phyloP scores from a whole-genome alignment of 495 filamentous ascomycete genomes.

The Pseudomonodictys pantanalensis region DNA sequence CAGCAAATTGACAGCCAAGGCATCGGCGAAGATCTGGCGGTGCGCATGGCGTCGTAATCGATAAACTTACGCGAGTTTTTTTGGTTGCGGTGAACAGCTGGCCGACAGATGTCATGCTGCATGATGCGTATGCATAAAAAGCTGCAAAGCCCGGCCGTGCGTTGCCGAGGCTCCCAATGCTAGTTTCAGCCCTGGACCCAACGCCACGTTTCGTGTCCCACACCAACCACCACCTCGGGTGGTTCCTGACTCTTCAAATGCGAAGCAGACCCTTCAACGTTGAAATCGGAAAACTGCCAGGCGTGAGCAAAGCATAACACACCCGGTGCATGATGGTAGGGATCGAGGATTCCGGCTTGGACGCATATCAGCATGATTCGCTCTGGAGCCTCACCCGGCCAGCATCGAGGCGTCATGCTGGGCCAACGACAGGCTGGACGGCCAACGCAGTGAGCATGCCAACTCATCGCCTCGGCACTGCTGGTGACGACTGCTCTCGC shows the following conservation, averaged over 20 bases:
- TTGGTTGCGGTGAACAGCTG: slow-evolving; percentile 24
- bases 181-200: background rate
- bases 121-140: slow-evolving; percentile 4
- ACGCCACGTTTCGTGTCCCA: slow-evolving; percentile 5
- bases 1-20: too few species aligned
- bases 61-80: background rate
- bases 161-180: slow-evolving; percentile 7
- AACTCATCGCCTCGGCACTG: background rate
- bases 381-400: background rate
- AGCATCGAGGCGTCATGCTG: background rate
- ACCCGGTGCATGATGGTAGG: background rate
- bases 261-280: background rate
- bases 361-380: background rate
- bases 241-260: slow-evolving; percentile 7
- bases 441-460: background rate
- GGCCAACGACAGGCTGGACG: background rate
- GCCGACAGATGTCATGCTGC: slow-evolving; percentile 21
- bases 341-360: background rate
- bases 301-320: background rate
- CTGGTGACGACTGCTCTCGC: background rate
- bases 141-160: background rate
- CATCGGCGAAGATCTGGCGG: background rate
- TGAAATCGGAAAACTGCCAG: background rate
- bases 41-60: background rate
- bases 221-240: background rate